phyloP scores from a whole-genome alignment of 768 basidiomycete species.

The Rhodosporidiobolus odoratus region DNA sequence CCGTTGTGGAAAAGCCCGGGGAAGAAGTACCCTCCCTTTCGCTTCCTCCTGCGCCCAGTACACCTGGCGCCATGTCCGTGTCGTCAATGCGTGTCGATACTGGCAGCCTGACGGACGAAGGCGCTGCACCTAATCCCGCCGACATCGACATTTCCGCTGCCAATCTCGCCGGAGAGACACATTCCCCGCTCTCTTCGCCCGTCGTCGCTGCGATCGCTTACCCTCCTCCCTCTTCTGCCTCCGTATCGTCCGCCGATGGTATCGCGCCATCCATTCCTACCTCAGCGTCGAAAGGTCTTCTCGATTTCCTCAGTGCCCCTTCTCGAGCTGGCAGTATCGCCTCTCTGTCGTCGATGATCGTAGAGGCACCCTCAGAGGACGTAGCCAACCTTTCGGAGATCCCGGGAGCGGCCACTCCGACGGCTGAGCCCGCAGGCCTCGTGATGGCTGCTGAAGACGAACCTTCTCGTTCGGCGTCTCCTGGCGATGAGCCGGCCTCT shows the following conservation, averaged over 20 bases:
- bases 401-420: neutral
- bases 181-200: constrained; percentile 2
- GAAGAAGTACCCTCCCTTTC: neutral
- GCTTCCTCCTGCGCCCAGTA: constrained; percentile 9
- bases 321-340: constrained; percentile 12
- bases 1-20: neutral
- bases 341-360: constrained; percentile 26
- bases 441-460: neutral
- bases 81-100: constrained; percentile 33
- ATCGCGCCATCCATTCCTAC: neutral
- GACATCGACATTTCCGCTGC: constrained; percentile 3
- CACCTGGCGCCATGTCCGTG: constrained; percentile 26
- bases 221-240: neutral
- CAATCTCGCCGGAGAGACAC: neutral
- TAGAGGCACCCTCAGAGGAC: constrained; percentile 25
- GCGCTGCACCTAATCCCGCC: neutral
- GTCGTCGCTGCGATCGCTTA: neutral
- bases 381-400: constrained; percentile 11
- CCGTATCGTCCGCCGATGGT: constrained; percentile 4
- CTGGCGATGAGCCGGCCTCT: neutral
- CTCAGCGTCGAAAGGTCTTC: neutral
- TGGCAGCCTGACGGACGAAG: constrained; percentile 23
- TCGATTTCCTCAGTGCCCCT: neutral
- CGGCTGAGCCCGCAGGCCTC: neutral
- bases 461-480: neutral